These are phyloP conservation scores for Candida ortonii DNA, from an alignment of 805 yeast species.

Conservation along the genomic window DNA sequence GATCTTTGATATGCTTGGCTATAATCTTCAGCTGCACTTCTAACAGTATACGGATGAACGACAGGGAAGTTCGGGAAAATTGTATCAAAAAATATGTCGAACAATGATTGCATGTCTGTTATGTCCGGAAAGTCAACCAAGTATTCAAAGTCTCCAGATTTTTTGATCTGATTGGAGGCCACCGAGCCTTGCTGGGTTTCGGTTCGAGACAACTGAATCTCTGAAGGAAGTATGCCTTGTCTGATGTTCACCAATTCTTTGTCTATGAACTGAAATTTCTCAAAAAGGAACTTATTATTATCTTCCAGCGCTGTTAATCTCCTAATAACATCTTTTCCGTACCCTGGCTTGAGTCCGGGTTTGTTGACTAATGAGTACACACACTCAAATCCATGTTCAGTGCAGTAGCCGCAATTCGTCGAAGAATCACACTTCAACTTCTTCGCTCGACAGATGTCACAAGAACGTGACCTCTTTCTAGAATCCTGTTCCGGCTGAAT, in stretches of 20 bases:
- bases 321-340: slow-evolving; percentile 22
- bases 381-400: slow-evolving; percentile 13
- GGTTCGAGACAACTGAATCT: too few relatives aligned
- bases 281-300: slow-evolving; percentile 3
- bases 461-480: slow-evolving; percentile 16
- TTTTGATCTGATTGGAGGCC: too few relatives aligned
- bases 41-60: slow-evolving; percentile 18
- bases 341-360: slow-evolving; percentile 29
- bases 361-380: slow-evolving; percentile 21
- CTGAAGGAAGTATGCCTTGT: too few relatives aligned
- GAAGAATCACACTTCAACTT: slow-evolving; percentile 20
- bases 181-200: too few relatives aligned
- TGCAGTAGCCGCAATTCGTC: slow-evolving; percentile 17
- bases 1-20: slow-evolving; percentile 5
- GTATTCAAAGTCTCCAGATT: too few relatives aligned
- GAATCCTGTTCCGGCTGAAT: too few relatives aligned
- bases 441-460: slow-evolving; percentile 19
- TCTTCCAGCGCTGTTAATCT: slow-evolving; percentile 12
- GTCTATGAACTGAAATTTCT: slow-evolving; percentile 5
- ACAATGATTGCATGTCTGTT: slow-evolving; percentile 1
- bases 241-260: slow-evolving; percentile 1
- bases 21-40: slow-evolving; percentile 4
- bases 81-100: slow-evolving; percentile 7
- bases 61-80: slow-evolving; percentile 18
- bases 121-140: too few relatives aligned